Conservation (phyloP, 78 protist species). For the Dictyostelium firmibasis region DNA sequence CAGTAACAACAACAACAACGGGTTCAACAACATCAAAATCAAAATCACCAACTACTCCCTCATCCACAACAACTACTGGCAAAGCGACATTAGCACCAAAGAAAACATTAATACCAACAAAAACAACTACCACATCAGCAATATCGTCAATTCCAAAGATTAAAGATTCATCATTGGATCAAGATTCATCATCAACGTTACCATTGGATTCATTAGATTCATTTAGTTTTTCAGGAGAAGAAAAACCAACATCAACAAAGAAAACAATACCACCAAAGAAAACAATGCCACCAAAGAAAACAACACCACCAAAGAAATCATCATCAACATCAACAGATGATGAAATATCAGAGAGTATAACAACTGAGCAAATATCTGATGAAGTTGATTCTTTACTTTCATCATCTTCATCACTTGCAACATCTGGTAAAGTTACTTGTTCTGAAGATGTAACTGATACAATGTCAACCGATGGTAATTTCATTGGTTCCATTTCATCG, state of each 20-base stretch:
- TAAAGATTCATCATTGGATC: not conserved
- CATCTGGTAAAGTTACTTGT: not conserved
- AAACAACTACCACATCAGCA: not conserved
- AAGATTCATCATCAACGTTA: not conserved
- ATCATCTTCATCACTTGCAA: not conserved
- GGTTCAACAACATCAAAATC: not conserved
- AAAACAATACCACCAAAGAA: not conserved
- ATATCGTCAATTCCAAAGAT: not conserved
- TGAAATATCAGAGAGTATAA: not conserved
- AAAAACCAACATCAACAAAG: not conserved
- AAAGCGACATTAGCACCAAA: not conserved
- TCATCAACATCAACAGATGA: not conserved
- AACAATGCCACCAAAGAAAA: not conserved
- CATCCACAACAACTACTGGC: not conserved
- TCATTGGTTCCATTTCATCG: not conserved
- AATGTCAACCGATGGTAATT: slow-evolving; percentile 6
- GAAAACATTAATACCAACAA: not conserved
- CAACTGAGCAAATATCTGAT: not conserved
- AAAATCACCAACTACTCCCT: not conserved
- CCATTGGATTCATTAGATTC: not conserved
- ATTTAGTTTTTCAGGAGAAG: not conserved
- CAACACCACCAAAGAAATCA: not conserved
- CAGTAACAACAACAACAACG: not conserved
- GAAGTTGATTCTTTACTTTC: not conserved
- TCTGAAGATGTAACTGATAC: not conserved